phyloP scores from a whole-genome alignment of 2,329 filamentous ascomycete genomes.

The Botrytis paeoniae region DNA sequence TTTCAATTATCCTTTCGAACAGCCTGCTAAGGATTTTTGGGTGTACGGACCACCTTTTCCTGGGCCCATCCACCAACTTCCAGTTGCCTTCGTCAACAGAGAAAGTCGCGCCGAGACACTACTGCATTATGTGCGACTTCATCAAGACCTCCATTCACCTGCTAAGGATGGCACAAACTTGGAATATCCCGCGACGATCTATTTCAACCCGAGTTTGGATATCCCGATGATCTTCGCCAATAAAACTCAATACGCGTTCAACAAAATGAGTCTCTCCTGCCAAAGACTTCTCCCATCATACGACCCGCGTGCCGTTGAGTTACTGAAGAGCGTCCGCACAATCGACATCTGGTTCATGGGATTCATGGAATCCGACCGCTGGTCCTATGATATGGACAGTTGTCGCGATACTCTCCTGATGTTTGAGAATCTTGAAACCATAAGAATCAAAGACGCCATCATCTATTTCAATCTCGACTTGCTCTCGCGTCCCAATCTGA shows the following conservation, averaged over 20 bases:
- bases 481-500: no score
- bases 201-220: background rate
- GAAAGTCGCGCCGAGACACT: background rate
- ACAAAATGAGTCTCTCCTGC: background rate
- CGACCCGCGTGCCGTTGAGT: background rate
- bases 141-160: background rate
- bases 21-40: no score
- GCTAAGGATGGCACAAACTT: background rate
- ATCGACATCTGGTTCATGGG: no score
- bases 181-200: background rate
- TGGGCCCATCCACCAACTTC: no score
- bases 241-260: background rate
- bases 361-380: no score
- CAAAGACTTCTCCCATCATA: background rate
- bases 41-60: no score
- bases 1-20: rapidly evolving
- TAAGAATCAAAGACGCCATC: no score
- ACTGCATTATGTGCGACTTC: background rate
- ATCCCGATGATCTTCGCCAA: background rate
- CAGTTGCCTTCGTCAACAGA: background rate
- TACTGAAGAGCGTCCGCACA: background rate
- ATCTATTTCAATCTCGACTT: no score
- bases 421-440: no score
- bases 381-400: no score
- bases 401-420: no score